Conservation (phyloP, 2,329 filamentous ascomycete genomes). For the Aspergillus sp. region DNA sequence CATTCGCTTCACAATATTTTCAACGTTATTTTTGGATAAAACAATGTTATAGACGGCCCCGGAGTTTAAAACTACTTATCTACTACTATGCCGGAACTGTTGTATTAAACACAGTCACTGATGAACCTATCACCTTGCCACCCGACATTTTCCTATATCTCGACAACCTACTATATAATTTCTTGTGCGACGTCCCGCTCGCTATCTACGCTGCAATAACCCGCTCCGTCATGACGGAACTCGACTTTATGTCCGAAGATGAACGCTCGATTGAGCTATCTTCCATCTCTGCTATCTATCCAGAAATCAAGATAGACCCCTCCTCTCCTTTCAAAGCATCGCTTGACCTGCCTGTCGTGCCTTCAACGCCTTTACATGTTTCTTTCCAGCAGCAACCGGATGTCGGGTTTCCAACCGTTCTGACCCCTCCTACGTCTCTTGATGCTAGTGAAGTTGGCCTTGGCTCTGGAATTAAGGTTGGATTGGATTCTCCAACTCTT, state of each 20-base stretch:
- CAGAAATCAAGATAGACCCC: constrained; percentile 52
- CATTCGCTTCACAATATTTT: too few relatives aligned
- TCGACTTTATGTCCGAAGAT: constrained; percentile 39
- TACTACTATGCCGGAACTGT: too few relatives aligned
- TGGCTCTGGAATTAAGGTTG: constrained; percentile 18
- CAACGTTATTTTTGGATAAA: too few relatives aligned
- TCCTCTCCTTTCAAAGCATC: constrained; percentile 44
- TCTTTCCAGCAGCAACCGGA: constrained; percentile 35
- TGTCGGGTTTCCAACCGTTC: constrained; percentile 25
- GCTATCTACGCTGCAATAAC: not conserved
- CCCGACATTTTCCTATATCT: too few relatives aligned
- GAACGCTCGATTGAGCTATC: constrained; percentile 57
- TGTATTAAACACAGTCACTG: too few relatives aligned
- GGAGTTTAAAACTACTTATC: too few relatives aligned
- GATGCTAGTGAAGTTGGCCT: constrained; percentile 20
- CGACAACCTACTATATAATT: too few relatives aligned
- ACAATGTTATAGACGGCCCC: too few relatives aligned
- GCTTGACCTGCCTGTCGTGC: constrained; percentile 53
- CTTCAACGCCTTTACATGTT: constrained; percentile 48
- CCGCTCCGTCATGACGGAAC: constrained; percentile 31
- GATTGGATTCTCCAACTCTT: constrained; percentile 10
- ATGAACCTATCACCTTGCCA: too few relatives aligned
- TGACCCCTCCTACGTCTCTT: constrained; percentile 40
- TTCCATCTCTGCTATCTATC: constrained; percentile 58
- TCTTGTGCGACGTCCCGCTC: too few relatives aligned